Conservation (phyloP, 495 filamentous ascomycete genomes). For the Stereocaulon alpinum region DNA sequence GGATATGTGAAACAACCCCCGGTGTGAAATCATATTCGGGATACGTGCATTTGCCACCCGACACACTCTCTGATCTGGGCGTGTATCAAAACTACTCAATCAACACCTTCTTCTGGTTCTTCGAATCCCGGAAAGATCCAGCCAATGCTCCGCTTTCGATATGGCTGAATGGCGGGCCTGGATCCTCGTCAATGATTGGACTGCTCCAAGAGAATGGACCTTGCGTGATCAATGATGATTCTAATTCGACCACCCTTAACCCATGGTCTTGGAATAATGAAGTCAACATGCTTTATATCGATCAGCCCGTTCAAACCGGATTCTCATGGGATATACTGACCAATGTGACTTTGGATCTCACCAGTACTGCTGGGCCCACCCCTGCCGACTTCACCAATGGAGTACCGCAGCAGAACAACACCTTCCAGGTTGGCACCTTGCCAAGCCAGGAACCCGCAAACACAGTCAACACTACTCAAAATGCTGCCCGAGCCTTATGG, state of each 20-base stretch:
- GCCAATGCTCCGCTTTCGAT: conserved; percentile 41
- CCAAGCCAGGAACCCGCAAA: conserved; percentile 35
- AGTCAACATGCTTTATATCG: conserved; percentile 41
- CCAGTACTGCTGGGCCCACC: neutral
- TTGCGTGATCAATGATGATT: conserved; percentile 43
- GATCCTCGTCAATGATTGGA: conserved; percentile 50
- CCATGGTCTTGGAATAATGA: conserved; percentile 39
- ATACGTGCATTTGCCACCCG: conserved; percentile 36
- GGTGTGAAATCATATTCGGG: conserved; percentile 37
- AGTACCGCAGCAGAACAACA: neutral
- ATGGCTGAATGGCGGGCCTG: conserved; percentile 50
- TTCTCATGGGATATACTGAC: conserved; percentile 45
- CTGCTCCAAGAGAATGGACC: conserved; percentile 55
- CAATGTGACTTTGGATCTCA: neutral
- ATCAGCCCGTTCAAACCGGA: conserved; percentile 53
- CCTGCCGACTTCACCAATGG: neutral
- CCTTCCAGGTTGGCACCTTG: conserved; percentile 49
- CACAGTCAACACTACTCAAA: conserved; percentile 43
- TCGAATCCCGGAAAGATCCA: conserved; percentile 40
- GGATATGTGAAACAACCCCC: conserved; percentile 42
- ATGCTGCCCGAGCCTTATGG: conserved; percentile 47
- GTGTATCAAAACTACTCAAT: conserved; percentile 31
- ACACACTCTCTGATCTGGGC: conserved; percentile 28
- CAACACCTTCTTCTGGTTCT: conserved; percentile 45
- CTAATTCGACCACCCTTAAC: conserved; percentile 40